These are phyloP conservation scores for Russula virescens DNA, from an alignment of 768 basidiomycete genomes.

Conservation along the genomic window DNA sequence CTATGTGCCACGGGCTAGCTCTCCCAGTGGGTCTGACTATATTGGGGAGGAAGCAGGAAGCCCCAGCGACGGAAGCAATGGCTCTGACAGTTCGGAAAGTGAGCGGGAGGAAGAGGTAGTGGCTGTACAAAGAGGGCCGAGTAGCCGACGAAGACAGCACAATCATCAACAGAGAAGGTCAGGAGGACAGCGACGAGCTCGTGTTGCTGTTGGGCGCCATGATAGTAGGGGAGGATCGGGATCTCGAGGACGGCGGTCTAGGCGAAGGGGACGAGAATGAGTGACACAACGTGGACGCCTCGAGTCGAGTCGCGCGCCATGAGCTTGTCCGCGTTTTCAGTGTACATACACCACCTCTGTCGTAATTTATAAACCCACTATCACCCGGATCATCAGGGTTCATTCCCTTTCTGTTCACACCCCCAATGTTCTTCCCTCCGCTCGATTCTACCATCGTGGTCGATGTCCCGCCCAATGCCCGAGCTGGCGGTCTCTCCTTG, in stretches of 20 bases:
- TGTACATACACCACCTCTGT: not conserved
- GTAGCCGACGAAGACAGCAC: not conserved
- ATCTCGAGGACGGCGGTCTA: conserved; percentile 14
- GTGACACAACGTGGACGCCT: conserved; percentile 1
- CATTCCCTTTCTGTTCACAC: not conserved
- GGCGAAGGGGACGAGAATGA: conserved; percentile 12
- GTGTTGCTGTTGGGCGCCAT: not conserved
- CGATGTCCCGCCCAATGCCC: conserved; percentile 16
- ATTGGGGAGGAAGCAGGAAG: conserved; percentile 8
- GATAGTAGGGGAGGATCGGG: not conserved
- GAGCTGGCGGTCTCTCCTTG: conserved; percentile 16
- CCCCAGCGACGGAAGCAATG: not conserved
- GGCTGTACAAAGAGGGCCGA: not conserved
- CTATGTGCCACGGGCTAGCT: not conserved
- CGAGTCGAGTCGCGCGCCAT: not conserved
- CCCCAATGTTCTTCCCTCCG: conserved; percentile 22
- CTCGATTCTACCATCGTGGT: conserved; percentile 22
- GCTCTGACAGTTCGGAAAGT: not conserved
- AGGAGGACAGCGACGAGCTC: not conserved
- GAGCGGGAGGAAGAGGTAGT: conserved; percentile 1
- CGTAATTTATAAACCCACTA: not conserved
- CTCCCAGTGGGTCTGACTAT: not conserved
- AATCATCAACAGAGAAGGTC: conserved; percentile 1
- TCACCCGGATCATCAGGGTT: not conserved
- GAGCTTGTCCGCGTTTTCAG: not conserved